Percentiles rank a stretch among this genome's conserved stretches.
Conservation (phyloP, 257 asterid species). For the Solanum gandarillasii region DNA sequence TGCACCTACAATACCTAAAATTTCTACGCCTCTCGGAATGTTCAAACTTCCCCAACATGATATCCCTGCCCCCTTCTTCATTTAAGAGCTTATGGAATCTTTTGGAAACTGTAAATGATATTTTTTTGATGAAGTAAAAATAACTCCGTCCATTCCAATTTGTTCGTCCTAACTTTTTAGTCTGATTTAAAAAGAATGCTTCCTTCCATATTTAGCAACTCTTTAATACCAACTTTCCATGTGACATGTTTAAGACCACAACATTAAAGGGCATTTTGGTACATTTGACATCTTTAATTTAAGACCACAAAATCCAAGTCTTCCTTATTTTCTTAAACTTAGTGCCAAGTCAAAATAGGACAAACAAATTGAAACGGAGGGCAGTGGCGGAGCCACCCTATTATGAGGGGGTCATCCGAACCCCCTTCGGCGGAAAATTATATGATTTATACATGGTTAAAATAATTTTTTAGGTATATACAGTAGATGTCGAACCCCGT, state of each 20-base stretch:
- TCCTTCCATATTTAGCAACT: background rate
- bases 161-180: background rate
- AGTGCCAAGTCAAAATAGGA: background rate
- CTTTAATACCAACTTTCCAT: background rate
- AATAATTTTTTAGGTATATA: too few species aligned
- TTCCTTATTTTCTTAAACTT: background rate
- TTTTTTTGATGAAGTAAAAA: background rate
- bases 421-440: too few species aligned
- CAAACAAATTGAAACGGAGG: background rate
- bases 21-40: background rate
- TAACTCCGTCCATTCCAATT: background rate
- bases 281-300: background rate
- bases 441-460: too few species aligned
- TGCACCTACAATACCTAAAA: background rate
- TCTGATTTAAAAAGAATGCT: background rate
- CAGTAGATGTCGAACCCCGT: too few species aligned
- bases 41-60: background rate
- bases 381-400: background rate
- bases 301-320: background rate
- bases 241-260: background rate
- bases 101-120: background rate
- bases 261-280: background rate
- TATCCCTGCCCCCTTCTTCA: background rate
- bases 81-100: background rate
- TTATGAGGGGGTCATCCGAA: too few species aligned